Base-by-base conservation (phyloP, 805 yeast genomes). In the Phaffomyces thermotolerans region DNA sequence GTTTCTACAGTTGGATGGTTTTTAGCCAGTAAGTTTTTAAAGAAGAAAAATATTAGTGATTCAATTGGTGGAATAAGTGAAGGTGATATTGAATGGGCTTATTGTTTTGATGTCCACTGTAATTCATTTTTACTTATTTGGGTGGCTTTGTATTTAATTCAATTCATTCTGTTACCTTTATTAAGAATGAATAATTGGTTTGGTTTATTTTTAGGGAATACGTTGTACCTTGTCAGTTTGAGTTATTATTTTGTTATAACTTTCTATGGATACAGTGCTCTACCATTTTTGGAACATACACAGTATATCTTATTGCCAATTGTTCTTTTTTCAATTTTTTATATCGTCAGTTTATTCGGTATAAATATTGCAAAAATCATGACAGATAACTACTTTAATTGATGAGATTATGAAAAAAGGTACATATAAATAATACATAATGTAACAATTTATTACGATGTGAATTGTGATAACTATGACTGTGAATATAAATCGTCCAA, bases 31-130 rank as follows among this genome's bases (percentile, higher is more conserved):
- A 73, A 72, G 51, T 72, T 86, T 44, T 71, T 86, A 51, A 76
- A 74, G 50, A 67, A 68, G 52, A 52, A 57, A 47, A 54, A 52
- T 13, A 47, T 57, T 8, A 30, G 33, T 29, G 54, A 53, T 10
- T 49, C 54, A 10, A 62, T 64, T 4, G 62, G 60, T 27, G 59
- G 56, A 12, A 50, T 54, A 12, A 41, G 53, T n/a, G 69, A 66
- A 29, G 69, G 64, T 23, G 65, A 70, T 34, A 66, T 87, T 42
- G 96, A 90, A 59, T 90, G 96, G 96, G 89, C 91, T 1, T 89
- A 87, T 60, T 88, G 96, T 66, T 90, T 90, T 59, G 97, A 89
- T 57, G 81, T 89, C 24, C 97, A 90, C 64, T 87, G 96, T 67
- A 90, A 90, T 62, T 76, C 95, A n/a, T 88, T 84, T 59, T 65